Conservation (phyloP, 495 filamentous ascomycete species). For the Cercophora newfieldiana region DNA sequence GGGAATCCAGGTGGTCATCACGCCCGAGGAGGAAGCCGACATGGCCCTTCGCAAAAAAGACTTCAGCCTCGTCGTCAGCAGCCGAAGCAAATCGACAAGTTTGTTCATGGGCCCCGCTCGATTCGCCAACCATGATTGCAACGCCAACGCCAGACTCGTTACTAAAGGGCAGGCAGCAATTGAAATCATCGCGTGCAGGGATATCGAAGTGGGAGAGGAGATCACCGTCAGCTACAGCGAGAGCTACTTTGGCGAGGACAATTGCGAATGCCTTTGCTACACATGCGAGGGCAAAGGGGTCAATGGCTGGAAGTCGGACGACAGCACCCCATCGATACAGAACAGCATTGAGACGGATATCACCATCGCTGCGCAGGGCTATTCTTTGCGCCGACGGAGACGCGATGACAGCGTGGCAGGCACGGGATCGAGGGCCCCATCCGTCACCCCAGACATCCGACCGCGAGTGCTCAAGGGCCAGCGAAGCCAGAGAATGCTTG, state of each 20-base stretch:
- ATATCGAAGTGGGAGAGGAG: constrained; percentile 87
- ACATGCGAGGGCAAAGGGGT: constrained; percentile 75
- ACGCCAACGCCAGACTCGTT: constrained; percentile 83
- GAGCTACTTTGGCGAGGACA: constrained; percentile 92
- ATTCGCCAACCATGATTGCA: constrained; percentile 97
- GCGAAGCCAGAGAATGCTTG: constrained; percentile 31
- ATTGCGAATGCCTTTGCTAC: constrained; percentile 89
- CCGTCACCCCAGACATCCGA: constrained; percentile 50
- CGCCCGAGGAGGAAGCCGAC: constrained; percentile 80
- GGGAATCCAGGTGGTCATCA: constrained; percentile 87
- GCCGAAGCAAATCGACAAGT: constrained; percentile 80
- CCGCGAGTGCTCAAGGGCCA: constrained; percentile 42
- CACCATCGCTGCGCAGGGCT: constrained; percentile 30
- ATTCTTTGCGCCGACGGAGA: constrained; percentile 46
- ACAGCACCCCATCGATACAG: constrained; percentile 41
- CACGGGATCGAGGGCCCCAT: constrained; percentile 44
- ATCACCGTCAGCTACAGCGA: constrained; percentile 95
- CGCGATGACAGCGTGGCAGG: constrained; percentile 42
- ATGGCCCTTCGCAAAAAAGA: constrained; percentile 78
- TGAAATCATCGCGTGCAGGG: constrained; percentile 73
- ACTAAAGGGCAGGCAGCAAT: constrained; percentile 84
- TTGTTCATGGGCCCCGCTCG: constrained; percentile 92
- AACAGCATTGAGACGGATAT: constrained; percentile 45
- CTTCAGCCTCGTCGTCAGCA: constrained; percentile 95
- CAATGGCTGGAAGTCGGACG: constrained; percentile 74